Evolutionary conservation across 2,329 filamentous ascomycete genomes (phyloP), one percentile per base, ranked within the genome.

Genomic region (Pezicula radicicola): DNA sequence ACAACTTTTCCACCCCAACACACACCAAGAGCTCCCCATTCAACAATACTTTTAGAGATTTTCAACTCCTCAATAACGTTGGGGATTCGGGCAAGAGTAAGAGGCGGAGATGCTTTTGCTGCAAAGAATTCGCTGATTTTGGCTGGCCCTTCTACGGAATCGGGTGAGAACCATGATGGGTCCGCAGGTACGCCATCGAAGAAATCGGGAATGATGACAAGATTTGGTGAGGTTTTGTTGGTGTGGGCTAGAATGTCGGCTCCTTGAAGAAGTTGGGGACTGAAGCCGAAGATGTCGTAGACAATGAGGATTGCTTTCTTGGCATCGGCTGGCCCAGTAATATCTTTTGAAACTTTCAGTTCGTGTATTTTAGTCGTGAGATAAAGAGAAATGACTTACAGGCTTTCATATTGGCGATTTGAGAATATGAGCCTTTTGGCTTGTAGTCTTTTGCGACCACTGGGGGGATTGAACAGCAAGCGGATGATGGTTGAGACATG

Each of bases 171-270:
- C 72, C 78, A 78, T 21, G 61, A 51, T 80, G 77, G 53, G 77
- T 82, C 33, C 48, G 28, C 67, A 37, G 61, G 60, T 2, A 60
- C 57, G 67, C 89, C 91, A 54, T 88, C 80, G 75, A 96, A 96
- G 79, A 89, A 93, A 72, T 97, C 92, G 27, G 92, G 92, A 57
- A 97, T 92, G 72, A 92, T 91, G 60, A 96, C 89, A 61, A 84
- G 85, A 76, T 95, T 94, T 65, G 88, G 83, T 68, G 74, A 80
- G 70, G 74, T 65, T 19, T 61, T 46, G 63, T 81, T 76, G 55
- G 75, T 73, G 43, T 72, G 73, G 43, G 81, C 75, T 21, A 87
- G 73, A 59, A 83, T 88, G 62, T 90, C 87, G 55, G 84, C 83
- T 21, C 85, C 87, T 67, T 89, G 85, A 10, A 88, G 55, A 3